Base-by-base conservation (phyloP, 2,329 filamentous ascomycete genomes). In the Thelonectria rubi region DNA sequence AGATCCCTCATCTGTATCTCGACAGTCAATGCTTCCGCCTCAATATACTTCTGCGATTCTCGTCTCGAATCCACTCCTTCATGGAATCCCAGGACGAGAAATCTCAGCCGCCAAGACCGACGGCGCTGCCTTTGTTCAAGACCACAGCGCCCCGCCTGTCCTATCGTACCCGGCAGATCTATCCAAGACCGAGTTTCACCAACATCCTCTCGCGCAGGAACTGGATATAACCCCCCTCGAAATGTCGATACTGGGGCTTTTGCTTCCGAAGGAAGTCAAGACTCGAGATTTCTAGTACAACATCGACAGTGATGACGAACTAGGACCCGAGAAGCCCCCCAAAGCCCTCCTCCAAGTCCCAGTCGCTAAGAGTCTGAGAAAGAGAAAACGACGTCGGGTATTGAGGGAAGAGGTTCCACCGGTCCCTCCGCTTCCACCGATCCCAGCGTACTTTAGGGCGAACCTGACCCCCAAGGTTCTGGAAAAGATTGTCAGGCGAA, bases 61-160 rank as follows among this genome's bases (percentile, higher is more conserved):
- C 5, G 60, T 64, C 8, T 69, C 68, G 0, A 69, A 73, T 32
- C 94, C 78, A 84, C 70, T 80, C 0, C 70, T 79, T 10, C 70
- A 64, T 51, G 77, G 78, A 6, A 73, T 77, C 57, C 77, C 78
- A 1, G 78, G 78, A 2, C 72, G 77, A 54, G 78, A 80, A 53
- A 63, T 79, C 10, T 77, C 76, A 0, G 71, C 70, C 3, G 74
- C 78, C 14, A 78, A 75, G 50, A 79, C 76, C 2, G 76, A 80
- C 30, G 73, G 72, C 5, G 74, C 75, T 14, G 69, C 69, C 3
- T 77, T 79, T 62, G 66, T 71, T n/a, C 68, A 69, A 26, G 76
- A 79, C 37, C 55, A 64, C 5, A 59, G 65, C 4, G 74, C 68
- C 0, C 69, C 74, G 1, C 70, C 73, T 7, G 60, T 78, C n/a